Conservation (phyloP, 108 stramenopile species). For the Conticribra weissflogii region DNA sequence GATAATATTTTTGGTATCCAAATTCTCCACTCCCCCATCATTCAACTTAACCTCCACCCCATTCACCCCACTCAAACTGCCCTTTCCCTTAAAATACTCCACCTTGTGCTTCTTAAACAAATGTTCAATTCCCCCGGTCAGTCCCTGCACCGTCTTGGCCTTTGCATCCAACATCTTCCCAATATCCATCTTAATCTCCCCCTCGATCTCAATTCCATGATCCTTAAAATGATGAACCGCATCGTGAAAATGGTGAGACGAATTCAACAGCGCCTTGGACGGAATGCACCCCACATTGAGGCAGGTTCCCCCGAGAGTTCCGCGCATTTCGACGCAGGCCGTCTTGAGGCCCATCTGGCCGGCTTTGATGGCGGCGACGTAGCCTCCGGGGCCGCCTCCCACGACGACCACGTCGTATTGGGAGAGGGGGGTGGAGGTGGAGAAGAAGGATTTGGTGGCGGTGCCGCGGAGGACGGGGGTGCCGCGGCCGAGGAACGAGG, state of each 20-base stretch:
- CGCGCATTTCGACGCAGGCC: slow-evolving; percentile 98
- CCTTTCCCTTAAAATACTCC: slow-evolving; percentile 96
- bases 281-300: slow-evolving; percentile 99
- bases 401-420: slow-evolving; percentile 53
- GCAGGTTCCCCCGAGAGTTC: slow-evolving; percentile 94
- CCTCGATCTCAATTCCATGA: slow-evolving; percentile 89
- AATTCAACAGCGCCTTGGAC: slow-evolving; percentile 96
- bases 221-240: slow-evolving; percentile 94
- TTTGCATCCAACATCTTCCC: slow-evolving; percentile 92
- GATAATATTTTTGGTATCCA: slow-evolving; percentile 96
- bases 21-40: slow-evolving; percentile 78
- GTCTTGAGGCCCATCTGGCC: slow-evolving; percentile 98
- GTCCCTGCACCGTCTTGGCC: slow-evolving; percentile 90
- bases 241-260: slow-evolving; percentile 96
- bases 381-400: slow-evolving; percentile 99
- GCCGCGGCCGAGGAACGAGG: background rate
- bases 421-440: slow-evolving; percentile 32
- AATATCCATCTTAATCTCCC: slow-evolving; percentile 90
- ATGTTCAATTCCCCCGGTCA: slow-evolving; percentile 99
- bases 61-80: slow-evolving; percentile 86
- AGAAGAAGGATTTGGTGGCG: slow-evolving; percentile 12
- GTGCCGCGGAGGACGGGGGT: background rate
- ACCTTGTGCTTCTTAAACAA: slow-evolving; percentile 99
- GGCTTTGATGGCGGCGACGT: slow-evolving; percentile 99
- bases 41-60: slow-evolving; percentile 82